Conservation (phyloP, 148 eudicot genomes). For the Vaccinium myrtillus region DNA sequence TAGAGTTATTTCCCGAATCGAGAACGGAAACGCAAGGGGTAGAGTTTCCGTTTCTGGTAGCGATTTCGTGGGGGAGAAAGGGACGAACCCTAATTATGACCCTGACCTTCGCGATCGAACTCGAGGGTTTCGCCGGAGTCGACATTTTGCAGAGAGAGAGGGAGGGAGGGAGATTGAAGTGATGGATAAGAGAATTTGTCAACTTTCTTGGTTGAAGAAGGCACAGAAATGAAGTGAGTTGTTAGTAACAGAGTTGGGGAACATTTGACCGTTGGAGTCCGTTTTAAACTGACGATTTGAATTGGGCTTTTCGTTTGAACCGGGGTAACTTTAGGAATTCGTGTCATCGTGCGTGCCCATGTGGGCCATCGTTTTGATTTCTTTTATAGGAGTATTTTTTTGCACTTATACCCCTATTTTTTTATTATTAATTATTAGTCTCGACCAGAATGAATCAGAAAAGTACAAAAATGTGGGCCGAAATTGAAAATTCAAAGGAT, state of each 20-base stretch:
- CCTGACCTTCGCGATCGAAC: conserved; percentile 55
- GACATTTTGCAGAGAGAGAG: background rate
- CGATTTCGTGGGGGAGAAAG: conserved; percentile 56
- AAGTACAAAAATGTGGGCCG: no score
- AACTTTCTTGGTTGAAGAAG: background rate
- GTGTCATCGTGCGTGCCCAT: no score
- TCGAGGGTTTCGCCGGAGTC: conserved; percentile 40
- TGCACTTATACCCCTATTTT: no score
- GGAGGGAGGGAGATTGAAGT: background rate
- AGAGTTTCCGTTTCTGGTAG: conserved; percentile 24
- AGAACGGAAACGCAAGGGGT: conserved; percentile 52
- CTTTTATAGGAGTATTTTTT: no score
- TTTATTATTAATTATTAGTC: no score
- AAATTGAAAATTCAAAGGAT: no score
- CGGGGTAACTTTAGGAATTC: background rate
- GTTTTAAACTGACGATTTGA: background rate
- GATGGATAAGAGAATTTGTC: background rate
- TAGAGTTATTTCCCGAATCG: conserved; percentile 20
- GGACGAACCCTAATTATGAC: conserved; percentile 75
- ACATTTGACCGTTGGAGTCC: conserved; percentile 17
- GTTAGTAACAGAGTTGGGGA: background rate
- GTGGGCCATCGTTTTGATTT: no score
- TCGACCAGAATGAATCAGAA: no score
- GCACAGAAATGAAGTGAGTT: background rate
- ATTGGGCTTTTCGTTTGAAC: background rate